These are phyloP conservation scores for Starmera quercuum DNA, from an alignment of 805 yeast genomes.

Conservation along the genomic window DNA sequence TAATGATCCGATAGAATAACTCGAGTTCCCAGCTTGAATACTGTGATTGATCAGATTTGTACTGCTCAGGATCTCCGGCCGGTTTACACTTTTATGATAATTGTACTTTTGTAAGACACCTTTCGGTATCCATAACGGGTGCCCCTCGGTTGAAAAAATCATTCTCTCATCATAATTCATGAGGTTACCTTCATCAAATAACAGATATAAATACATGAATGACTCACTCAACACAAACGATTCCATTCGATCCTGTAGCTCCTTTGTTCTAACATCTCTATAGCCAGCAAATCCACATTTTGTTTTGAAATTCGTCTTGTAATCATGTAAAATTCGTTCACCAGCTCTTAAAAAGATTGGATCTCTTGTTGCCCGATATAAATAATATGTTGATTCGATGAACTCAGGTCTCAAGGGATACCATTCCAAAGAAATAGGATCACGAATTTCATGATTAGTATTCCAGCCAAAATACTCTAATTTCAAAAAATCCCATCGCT, in stretches of 20 bases:
- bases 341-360: conserved; percentile 80
- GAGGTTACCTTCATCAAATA: conserved; percentile 63
- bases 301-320: conserved; percentile 43
- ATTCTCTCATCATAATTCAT: conserved; percentile 35
- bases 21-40: neutral
- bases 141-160: conserved; percentile 81
- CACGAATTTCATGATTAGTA: conserved; percentile 14
- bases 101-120: conserved; percentile 22
- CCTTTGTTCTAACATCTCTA: conserved; percentile 57
- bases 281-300: conserved; percentile 79
- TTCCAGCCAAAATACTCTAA: neutral
- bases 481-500: conserved; percentile 58
- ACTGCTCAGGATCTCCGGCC: conserved; percentile 3
- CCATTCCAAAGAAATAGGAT: conserved; percentile 66
- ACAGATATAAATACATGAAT: conserved; percentile 68
- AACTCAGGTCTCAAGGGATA: conserved; percentile 91
- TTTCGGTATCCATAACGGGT: conserved; percentile 69
- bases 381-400: conserved; percentile 77
- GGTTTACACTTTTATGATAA: conserved; percentile 1
- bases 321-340: conserved; percentile 47
- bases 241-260: conserved; percentile 78
- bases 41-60: too few relatives aligned
- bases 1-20: neutral
- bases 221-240: conserved; percentile 86
- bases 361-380: conserved; percentile 79